Evolutionary conservation across 1,284 basidiomycete genomes (phyloP), one percentile per base, ranked within the genome.

Genomic region (Termitomyces sp.): DNA sequence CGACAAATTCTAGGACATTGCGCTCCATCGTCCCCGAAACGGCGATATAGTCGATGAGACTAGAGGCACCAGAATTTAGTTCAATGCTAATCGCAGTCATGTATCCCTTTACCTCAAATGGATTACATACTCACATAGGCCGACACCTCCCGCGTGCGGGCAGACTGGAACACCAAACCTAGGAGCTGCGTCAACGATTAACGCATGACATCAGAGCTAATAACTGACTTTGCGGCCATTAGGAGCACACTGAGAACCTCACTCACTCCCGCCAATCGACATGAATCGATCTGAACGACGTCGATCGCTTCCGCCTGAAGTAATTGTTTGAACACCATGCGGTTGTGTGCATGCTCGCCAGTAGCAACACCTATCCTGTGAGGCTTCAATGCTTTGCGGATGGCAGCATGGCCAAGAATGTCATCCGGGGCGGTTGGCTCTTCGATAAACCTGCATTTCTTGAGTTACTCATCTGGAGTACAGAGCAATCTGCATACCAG

Each of bases 281-380:
- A 97, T 34, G 90, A 92, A 76, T 98, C 95, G 67, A 98, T 94
- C 71, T 98, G 94, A 61, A 86, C 88, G n/a, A 97, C 94, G 67
- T 96, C 93, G 66, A 98, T 93, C 13, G 94, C 93, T 50, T 94
- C 85, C 1, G 94, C 90, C 68, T 96, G 94, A 10, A 98, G 77
- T 13, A 98, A 80, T 70, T 98, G 94, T 76, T 98, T 98, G 82
- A 98, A 98, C n/a, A 92, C 82, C 82, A 97, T 95, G 57, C 92
- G 83, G 72, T 96, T 97, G 71, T 96, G 94, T 2, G 92, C 93
- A 67, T 98, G 94, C 71, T 98, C 94, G 50, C 94, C 95, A 0
- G 94, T 98, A 1, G 95, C 94, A 45, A 98, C 95, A 50, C 93
- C 92, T 60, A 98, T 94, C 1, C 87, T 87, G 66, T 89, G 73